A percentile compares a stretch with the other conserved stretches of the same genome.
Conservation (phyloP, 176 grass and related monocot species). For the Pontederia paniculata region DNA sequence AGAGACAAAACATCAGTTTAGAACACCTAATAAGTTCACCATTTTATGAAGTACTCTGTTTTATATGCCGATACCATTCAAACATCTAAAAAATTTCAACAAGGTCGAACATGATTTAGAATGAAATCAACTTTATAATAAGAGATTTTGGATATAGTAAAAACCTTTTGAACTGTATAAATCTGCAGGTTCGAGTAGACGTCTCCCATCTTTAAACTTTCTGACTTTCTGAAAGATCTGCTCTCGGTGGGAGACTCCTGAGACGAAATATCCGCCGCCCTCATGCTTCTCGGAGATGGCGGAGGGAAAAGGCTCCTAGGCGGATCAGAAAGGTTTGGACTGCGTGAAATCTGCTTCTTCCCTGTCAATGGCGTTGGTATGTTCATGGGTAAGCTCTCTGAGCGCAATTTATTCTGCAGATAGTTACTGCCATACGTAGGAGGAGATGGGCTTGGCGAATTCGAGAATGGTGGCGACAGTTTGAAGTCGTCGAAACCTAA, state of each 20-base stretch:
- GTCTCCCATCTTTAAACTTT: conserved; percentile 36
- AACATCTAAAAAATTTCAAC: too few relatives aligned
- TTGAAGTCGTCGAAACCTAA: conserved; percentile 34
- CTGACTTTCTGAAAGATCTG: conserved; percentile 39
- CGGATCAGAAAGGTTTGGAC: conserved; percentile 45
- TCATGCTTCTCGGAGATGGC: conserved; percentile 39
- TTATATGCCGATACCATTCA: too few relatives aligned
- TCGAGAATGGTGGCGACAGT: conserved; percentile 43
- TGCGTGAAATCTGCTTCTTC: conserved; percentile 37
- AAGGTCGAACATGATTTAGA: too few relatives aligned
- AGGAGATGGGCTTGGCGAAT: conserved; percentile 68
- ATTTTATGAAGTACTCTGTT: too few relatives aligned
- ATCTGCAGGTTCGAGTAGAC: conserved; percentile 27
- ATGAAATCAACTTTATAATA: too few relatives aligned
- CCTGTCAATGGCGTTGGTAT: conserved; percentile 34
- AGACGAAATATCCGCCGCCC: conserved; percentile 23
- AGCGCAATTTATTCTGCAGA: conserved; percentile 33
- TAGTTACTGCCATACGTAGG: conserved; percentile 43
- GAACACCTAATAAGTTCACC: too few relatives aligned
- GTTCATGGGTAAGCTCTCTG: conserved; percentile 42
- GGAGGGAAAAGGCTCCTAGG: conserved; percentile 57
- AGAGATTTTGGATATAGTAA: conserved; percentile 4
- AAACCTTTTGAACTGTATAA: conserved; percentile 56
- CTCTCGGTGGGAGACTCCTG: conserved; percentile 52
- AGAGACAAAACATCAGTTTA: too few relatives aligned